Evolutionary conservation across 2,329 filamentous ascomycete species (phyloP), one percentile per base, ranked within the genome.

Genomic region (Claviceps quebecensis): DNA sequence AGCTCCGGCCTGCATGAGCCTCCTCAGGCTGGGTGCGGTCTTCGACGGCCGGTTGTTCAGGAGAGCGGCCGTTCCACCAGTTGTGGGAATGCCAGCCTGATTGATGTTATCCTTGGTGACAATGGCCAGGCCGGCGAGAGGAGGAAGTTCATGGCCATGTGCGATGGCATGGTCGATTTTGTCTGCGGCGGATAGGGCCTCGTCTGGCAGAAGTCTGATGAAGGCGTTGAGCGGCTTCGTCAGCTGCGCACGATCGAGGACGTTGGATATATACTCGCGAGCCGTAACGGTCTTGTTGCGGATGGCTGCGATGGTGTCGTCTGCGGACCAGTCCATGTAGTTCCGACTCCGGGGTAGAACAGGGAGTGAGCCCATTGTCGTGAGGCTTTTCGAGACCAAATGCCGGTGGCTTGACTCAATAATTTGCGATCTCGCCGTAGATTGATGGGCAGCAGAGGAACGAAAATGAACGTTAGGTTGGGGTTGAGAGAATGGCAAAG

Each of bases 1-100:
- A 0, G 58, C 64, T 0, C 64, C 64, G 1, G 58, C 63, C 8
- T 48, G 46, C n/a, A 58, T 53, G 36, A 58, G 52, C 47, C 55
- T 54, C 29, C 52, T 56, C 26, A 58, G 43, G 19, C 55, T 55
- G 8, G 54, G 57, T 3, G 57, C 57, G 2, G 57, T 58, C 2
- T 39, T 50, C 14, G 38, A 19, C 22, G 55, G 47, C 17, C 47
- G n/a, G 17, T 52, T 41, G 39, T 48, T 23, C 36, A 45, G 29
- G 16, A 57, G 49, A 39, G 56, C 51, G 17, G 49, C 51, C n/a
- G 56, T 55, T 43, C 57, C 53, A 14, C 46, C 48, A 11, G 53
- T 58, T 2, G 56, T 58, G 1, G 51, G 48, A 5, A 56, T 2
- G 4, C 53, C 52, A 4, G 47, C 37, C 19, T 58, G 17, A 44